Evolutionary conservation across 306 rosid species (phyloP), one percentile per base, ranked within the genome.

Genomic region (Lablab purpureus): DNA sequence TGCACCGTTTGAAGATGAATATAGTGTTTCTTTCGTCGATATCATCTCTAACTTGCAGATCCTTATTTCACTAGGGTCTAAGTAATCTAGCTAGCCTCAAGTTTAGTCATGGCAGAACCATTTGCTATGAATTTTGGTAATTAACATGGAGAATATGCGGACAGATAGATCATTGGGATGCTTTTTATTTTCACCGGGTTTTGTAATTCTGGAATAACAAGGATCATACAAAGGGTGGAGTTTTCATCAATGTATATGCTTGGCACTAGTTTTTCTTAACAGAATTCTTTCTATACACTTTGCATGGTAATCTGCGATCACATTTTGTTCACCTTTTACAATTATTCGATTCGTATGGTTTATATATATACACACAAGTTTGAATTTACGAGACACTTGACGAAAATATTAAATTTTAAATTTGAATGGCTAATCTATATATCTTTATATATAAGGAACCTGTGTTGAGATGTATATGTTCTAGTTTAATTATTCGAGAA

Each of bases 41-140:
- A 43, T 3, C 34, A 64, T 41, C 41, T 81, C 80, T 74, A 80
- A 73, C 77, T 71, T 63, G 77, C 67, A 81, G 66, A 71, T 50
- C 74, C 58, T 60, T 50, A 54, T 14, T 71, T 79, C 17, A 63
- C 19, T 59, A 32, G 67, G 84, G 82, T 74, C 41, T 56, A 41
- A 75, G 55, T 73, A 49, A 18, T 62, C 52, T 59, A 45, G 78
- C 52, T 59, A 36, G 78, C 45, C 63, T 85, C 54, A 70, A 74
- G 84, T 87, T 79, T 85, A 74, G 78, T 77, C 59, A 77, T 87
- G 81, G 84, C 85, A 45, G 55, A 69, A 63, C 18, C 78, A 54
- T 37, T 78, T 82, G 92, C 88, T 84, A 74, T 84, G 76, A 82
- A 76, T 91, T 91, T 87, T 84, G 85, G 85, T 83, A 68, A 69